Evolutionary conservation across 257 asterid species (phyloP).

Genomic region (Gardenia jasminoides): DNA sequence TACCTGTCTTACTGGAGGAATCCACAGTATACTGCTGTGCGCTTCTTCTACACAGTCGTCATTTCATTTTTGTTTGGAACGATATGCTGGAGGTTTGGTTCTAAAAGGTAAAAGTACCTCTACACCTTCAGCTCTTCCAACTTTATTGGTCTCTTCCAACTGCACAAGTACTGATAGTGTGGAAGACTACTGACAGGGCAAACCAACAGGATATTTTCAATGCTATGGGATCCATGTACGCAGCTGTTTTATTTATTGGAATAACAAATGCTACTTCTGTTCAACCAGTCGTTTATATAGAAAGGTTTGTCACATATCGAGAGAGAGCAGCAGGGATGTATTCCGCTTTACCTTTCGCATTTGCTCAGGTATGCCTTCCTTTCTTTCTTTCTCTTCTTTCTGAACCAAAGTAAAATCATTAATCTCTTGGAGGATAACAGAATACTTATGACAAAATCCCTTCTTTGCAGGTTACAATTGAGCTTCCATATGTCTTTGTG

Average conservation of each 20-base stretch:
- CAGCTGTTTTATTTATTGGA: slow-evolving; percentile 82
- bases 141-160: slow-evolving; percentile 9
- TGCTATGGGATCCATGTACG: slow-evolving; percentile 94
- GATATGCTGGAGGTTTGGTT: slow-evolving; percentile 91
- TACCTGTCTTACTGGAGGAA: slow-evolving; percentile 93
- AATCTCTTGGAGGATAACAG: slow-evolving; percentile 18
- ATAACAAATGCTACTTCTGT: slow-evolving; percentile 83
- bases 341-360: slow-evolving; percentile 86
- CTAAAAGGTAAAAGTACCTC: slow-evolving; percentile 53
- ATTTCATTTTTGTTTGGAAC: slow-evolving; percentile 89
- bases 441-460: slow-evolving; percentile 30
- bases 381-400: slow-evolving; percentile 10
- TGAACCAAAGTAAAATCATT: not conserved
- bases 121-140: not conserved
- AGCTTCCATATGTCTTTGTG: slow-evolving; percentile 72
- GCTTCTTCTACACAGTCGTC: slow-evolving; percentile 81
- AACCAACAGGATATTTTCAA: slow-evolving; percentile 87
- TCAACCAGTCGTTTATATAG: slow-evolving; percentile 95
- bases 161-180: no score
- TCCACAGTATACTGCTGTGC: slow-evolving; percentile 95
- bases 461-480: slow-evolving; percentile 71
- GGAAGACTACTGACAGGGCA: slow-evolving; percentile 41
- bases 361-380: slow-evolving; percentile 63
- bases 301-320: slow-evolving; percentile 85
- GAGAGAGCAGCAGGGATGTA: slow-evolving; percentile 97